Base-by-base conservation (phyloP, 2,329 filamentous ascomycete genomes). In the Massarina eburnea region DNA sequence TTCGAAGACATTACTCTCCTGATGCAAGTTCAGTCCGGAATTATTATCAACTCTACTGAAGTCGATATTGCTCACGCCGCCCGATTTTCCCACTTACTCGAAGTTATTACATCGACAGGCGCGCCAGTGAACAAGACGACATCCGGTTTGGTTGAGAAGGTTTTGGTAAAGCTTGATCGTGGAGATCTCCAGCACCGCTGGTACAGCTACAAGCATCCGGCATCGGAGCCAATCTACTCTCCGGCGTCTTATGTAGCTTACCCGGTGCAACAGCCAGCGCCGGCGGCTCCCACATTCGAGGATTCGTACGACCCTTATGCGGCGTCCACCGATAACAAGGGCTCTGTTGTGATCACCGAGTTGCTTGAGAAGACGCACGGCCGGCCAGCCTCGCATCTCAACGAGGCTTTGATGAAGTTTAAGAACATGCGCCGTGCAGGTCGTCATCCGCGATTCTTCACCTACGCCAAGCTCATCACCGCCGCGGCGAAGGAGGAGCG, bases 381-480 rank as follows among this genome's bases (percentile, higher is more conserved):
- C 39, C 84, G 87, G 48, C 83, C 85, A 55, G 85, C 84, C 18
- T 81, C 84, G 41, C 84, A 86, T 55, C 78, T 96, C 49, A 86
- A 86, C 53, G 90, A 96, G 54, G 89, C 91, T 27, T 75, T 97
- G 51, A 80, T 79, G 53, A 87, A 90, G 58, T 89, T 97, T 73
- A 88, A 86, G 68, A 96, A 95, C 73, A 96, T 96, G 77, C 91
- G 94, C 54, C 89, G 91, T 48, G 83, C 89, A 63, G 91, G 92
- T 52, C 86, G 91, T 65, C 91, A 96, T 68, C 91, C 92, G 41
- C 85, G 92, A 49, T 97, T 97, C 75, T 94, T 96, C 70, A 96
- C 91, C 1, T 96, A 97, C 61, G 91, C 91, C 39, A 97, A 96
- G 79, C 79, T 99, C 55, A 96, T 99, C 62, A 85, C 87, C 38